These are phyloP conservation scores for Cyamopsis tetragonoloba DNA, from an alignment of 306 rosid genomes.

Conservation along the genomic window DNA sequence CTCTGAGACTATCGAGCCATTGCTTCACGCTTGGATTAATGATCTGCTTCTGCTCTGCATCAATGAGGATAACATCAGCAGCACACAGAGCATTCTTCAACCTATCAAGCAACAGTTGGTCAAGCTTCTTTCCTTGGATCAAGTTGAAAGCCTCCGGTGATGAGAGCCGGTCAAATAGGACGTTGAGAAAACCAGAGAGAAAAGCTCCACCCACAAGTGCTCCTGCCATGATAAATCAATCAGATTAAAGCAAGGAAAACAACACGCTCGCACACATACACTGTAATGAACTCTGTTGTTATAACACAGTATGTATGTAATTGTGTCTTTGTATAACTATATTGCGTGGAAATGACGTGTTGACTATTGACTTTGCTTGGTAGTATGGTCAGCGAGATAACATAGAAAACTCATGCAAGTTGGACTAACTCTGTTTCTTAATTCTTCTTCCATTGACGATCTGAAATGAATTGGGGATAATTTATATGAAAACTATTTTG, in stretches of 20 bases:
- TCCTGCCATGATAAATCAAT: constrained; percentile 1
- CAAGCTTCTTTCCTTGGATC: constrained; percentile 1
- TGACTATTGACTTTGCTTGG: too few species aligned
- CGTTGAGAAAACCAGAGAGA: background rate
- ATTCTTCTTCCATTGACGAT: too few species aligned
- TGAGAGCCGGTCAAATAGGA: constrained; percentile 13
- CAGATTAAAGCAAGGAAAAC: background rate
- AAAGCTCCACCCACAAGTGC: constrained; percentile 10
- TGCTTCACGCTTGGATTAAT: background rate
- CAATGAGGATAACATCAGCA: background rate
- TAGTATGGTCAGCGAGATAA: too few species aligned
- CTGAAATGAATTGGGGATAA: too few species aligned
- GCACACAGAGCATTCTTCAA: background rate
- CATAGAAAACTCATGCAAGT: too few species aligned
- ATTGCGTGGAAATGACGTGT: too few species aligned
- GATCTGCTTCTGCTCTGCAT: constrained; percentile 32
- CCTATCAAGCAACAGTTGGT: background rate
- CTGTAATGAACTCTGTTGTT: too few species aligned
- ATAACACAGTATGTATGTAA: too few species aligned
- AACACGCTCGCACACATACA: too few species aligned
- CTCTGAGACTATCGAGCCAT: constrained; percentile 17
- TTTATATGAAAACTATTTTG: too few species aligned
- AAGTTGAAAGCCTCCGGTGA: background rate
- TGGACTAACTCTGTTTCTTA: too few species aligned
- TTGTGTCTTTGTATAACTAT: too few species aligned